phyloP scores from a whole-genome alignment of 2,329 filamentous ascomycete genomes.

The Phialocephala subalpina region DNA sequence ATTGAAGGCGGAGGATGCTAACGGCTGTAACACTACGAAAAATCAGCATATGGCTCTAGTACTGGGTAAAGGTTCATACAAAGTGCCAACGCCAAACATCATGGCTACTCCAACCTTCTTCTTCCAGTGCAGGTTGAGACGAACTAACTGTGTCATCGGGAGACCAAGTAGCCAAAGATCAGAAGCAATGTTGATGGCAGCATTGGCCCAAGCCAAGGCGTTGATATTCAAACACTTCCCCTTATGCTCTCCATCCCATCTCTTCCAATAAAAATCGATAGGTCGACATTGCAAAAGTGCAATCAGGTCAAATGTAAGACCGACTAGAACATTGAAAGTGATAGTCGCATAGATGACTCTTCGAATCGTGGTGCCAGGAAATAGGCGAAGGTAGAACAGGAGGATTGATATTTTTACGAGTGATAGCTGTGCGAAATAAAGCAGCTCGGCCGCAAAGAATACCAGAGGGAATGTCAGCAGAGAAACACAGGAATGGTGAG shows the following conservation, averaged over 20 bases:
- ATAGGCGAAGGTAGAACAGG: constrained; percentile 63
- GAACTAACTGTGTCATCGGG: constrained; percentile 54
- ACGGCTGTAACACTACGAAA: constrained; percentile 37
- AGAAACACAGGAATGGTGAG: not conserved
- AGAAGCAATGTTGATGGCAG: constrained; percentile 59
- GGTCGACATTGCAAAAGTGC: constrained; percentile 60
- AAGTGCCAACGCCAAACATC: constrained; percentile 53
- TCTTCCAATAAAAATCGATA: constrained; percentile 59
- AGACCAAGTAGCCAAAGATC: constrained; percentile 61
- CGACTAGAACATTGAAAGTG: constrained; percentile 49
- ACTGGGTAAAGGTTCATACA: constrained; percentile 15
- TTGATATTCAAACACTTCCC: constrained; percentile 60
- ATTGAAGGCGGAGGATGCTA: constrained; percentile 37
- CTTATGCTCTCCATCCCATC: constrained; percentile 56
- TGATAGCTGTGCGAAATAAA: constrained; percentile 57
- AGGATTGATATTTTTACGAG: constrained; percentile 60
- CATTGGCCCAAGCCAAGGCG: constrained; percentile 58
- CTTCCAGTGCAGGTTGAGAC: constrained; percentile 53
- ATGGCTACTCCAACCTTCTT: constrained; percentile 57
- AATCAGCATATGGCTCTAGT: not conserved
- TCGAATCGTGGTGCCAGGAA: constrained; percentile 51
- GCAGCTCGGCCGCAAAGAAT: constrained; percentile 52
- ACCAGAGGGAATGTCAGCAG: not conserved
- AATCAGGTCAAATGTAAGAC: constrained; percentile 45
- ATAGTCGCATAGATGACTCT: constrained; percentile 53